Percentiles rank a stretch among this genome's conserved stretches.
These are phyloP conservation scores for Salix suchowensis DNA, from an alignment of 345 rosid species.

Conservation along the genomic window DNA sequence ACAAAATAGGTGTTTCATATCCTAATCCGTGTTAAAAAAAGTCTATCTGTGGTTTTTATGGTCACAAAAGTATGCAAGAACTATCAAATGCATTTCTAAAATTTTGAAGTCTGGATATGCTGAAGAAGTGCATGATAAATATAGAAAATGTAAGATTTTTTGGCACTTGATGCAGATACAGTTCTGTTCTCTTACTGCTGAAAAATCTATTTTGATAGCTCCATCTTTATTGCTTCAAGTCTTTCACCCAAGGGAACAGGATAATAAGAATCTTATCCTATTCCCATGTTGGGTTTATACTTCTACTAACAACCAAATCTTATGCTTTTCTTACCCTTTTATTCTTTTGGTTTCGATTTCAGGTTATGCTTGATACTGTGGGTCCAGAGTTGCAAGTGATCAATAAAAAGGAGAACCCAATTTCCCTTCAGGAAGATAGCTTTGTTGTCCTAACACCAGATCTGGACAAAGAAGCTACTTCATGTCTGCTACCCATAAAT, in stretches of 20 bases:
- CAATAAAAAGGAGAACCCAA: conserved; percentile 44
- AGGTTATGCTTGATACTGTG: conserved; percentile 70
- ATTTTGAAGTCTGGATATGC: background rate
- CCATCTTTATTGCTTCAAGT: background rate
- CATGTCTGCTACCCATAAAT: conserved; percentile 57
- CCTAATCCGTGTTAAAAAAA: background rate
- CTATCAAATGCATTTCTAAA: background rate
- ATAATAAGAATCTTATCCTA: background rate
- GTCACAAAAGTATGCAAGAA: background rate
- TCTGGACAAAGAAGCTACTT: conserved; percentile 53
- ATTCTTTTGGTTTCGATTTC: conserved; percentile 13
- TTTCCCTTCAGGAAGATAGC: conserved; percentile 45
- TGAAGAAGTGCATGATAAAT: background rate
- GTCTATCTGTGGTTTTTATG: background rate
- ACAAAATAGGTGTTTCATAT: background rate
- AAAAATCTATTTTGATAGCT: background rate
- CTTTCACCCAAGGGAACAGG: background rate
- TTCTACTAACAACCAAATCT: background rate
- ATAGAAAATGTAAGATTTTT: background rate
- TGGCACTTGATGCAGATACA: background rate
- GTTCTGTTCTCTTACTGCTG: background rate
- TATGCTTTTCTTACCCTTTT: background rate
- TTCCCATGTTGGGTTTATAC: background rate
- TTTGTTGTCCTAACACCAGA: conserved; percentile 55
- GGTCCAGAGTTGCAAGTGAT: conserved; percentile 68